phyloP scores from a whole-genome alignment of 805 yeast species.

The Monosporozyma servazzii region DNA sequence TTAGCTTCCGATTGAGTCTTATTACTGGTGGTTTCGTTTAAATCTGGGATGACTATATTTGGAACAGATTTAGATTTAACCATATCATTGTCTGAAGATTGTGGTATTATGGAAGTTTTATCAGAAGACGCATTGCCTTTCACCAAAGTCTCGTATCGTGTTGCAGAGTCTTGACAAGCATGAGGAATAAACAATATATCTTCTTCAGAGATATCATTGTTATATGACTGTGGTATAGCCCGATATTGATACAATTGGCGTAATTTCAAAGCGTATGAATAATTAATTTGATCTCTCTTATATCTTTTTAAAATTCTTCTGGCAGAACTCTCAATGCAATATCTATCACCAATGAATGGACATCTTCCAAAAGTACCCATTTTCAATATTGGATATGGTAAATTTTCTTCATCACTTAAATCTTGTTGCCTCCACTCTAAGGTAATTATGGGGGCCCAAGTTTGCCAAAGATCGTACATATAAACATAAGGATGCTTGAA shows the following conservation, averaged over 20 bases:
- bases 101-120: not conserved
- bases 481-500: conserved; percentile 67
- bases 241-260: conserved; percentile 25
- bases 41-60: not conserved
- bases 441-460: conserved; percentile 68
- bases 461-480: conserved; percentile 71
- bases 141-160: conserved; percentile 14
- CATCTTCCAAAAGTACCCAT: conserved; percentile 52
- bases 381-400: conserved; percentile 28
- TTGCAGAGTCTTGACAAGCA: conserved; percentile 16
- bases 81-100: not conserved
- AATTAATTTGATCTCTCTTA: conserved; percentile 25
- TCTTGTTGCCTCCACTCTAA: conserved; percentile 63
- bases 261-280: conserved; percentile 24
- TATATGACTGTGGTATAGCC: conserved; percentile 15
- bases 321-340: conserved; percentile 22
- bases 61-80: not conserved
- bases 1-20: not conserved
- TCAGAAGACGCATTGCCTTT: not conserved
- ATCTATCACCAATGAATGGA: conserved; percentile 62
- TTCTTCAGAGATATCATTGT: conserved; percentile 2
- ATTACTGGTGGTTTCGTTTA: not conserved
- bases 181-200: conserved; percentile 19
- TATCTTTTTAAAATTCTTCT: conserved; percentile 26
- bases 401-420: conserved; percentile 29